Conservation (phyloP, 1,284 basidiomycete genomes). For the Rhodotorula sp. region DNA sequence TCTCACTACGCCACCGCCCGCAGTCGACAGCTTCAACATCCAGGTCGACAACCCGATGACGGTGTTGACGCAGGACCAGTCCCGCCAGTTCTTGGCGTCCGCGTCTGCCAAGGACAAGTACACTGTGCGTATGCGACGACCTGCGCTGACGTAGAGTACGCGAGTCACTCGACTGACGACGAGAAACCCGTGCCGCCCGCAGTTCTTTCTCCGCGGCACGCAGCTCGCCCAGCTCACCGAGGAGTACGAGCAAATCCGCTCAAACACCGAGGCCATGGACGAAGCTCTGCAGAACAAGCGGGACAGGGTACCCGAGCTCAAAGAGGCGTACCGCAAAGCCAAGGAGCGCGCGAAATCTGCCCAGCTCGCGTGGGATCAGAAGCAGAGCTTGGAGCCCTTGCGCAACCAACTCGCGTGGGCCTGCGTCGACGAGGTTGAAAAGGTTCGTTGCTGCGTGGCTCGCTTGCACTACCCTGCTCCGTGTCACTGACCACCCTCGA, state of each 20-base stretch:
- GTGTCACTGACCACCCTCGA: background rate
- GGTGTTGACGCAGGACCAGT: slow-evolving; percentile 54
- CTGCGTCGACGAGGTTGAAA: slow-evolving; percentile 65
- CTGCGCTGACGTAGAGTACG: background rate
- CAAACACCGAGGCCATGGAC: slow-evolving; percentile 58
- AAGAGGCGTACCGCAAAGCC: slow-evolving; percentile 62
- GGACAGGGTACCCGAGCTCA: slow-evolving; percentile 71
- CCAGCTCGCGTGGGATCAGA: slow-evolving; percentile 67
- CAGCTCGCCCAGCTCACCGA: slow-evolving; percentile 83
- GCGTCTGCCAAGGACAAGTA: slow-evolving; percentile 87
- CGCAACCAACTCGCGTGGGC: slow-evolving; percentile 87
- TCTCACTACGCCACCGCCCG: accelerated
- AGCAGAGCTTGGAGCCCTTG: slow-evolving; percentile 65
- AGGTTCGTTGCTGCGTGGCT: slow-evolving; percentile 52
- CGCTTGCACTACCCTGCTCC: too few relatives aligned
- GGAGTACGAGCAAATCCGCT: slow-evolving; percentile 75
- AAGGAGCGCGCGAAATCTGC: slow-evolving; percentile 67
- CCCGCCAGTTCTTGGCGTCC: slow-evolving; percentile 81
- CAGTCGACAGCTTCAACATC: slow-evolving; percentile 83
- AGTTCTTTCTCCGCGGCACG: slow-evolving; percentile 95
- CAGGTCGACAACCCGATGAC: slow-evolving; percentile 58
- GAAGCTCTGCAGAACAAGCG: slow-evolving; percentile 50
- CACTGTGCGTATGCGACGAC: slow-evolving; percentile 58
- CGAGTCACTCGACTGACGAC: background rate
- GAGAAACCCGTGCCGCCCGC: slow-evolving; percentile 2